phyloP scores from a whole-genome alignment of 202 grass and related monocot genomes.

The Zizania palustris region DNA sequence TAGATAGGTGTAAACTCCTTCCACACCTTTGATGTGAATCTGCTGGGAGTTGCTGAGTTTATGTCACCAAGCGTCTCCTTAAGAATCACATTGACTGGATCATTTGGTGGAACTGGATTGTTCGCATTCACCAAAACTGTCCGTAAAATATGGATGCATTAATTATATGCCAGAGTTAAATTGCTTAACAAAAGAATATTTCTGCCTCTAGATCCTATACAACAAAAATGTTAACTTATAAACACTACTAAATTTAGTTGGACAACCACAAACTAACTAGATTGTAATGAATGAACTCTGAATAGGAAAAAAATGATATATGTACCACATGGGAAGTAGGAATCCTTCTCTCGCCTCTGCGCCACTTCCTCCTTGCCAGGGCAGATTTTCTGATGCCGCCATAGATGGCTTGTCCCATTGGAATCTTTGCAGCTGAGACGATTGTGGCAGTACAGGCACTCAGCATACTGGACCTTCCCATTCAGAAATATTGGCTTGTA shows the following conservation, averaged over 20 bases:
- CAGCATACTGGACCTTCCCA: slow-evolving; percentile 57
- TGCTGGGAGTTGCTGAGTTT: slow-evolving; percentile 37
- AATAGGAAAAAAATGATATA: neutral
- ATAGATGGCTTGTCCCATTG: slow-evolving; percentile 62
- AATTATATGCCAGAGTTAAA: slow-evolving; percentile 19
- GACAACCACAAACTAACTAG: no score
- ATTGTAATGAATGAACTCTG: neutral
- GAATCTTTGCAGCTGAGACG: slow-evolving; percentile 64
- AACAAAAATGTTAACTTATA: slow-evolving; percentile 15
- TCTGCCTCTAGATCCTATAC: slow-evolving; percentile 12
- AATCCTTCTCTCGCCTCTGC: slow-evolving; percentile 44
- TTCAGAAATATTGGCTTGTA: slow-evolving; percentile 61
- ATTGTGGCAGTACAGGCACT: slow-evolving; percentile 58
- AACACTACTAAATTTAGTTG: neutral
- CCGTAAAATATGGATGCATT: neutral
- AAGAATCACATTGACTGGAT: slow-evolving; percentile 39
- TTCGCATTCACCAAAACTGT: slow-evolving; percentile 49
- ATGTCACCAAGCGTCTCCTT: slow-evolving; percentile 38
- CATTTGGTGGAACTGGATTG: slow-evolving; percentile 23
- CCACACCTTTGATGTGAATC: slow-evolving; percentile 71
- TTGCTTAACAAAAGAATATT: slow-evolving; percentile 10
- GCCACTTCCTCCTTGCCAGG: slow-evolving; percentile 32
- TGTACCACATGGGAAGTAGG: slow-evolving; percentile 54
- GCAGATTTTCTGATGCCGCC: slow-evolving; percentile 69
- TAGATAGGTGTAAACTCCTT: slow-evolving; percentile 56